These are phyloP conservation scores for Neofusicoccum ribis DNA, from an alignment of 2,329 filamentous ascomycete genomes.

Conservation along the genomic window DNA sequence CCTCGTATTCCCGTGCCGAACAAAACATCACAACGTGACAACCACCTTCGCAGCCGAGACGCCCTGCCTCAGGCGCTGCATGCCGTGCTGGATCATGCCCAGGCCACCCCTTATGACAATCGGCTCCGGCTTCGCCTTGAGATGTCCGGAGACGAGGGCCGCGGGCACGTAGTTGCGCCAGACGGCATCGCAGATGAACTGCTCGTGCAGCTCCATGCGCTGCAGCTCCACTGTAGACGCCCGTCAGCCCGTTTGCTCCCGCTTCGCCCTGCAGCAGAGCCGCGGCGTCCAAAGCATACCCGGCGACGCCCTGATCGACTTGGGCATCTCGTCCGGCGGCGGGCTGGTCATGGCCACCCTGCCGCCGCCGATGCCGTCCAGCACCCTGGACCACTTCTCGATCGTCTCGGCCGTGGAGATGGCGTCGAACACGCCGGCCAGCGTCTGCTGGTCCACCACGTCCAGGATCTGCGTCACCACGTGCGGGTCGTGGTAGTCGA, in stretches of 20 bases:
- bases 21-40: conserved; percentile 25
- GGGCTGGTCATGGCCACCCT: background rate
- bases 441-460: conserved; percentile 1
- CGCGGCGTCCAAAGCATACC: background rate
- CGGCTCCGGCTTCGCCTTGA: conserved; percentile 7
- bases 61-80: conserved; percentile 32
- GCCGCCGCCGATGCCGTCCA: background rate
- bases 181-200: background rate
- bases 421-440: background rate
- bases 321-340: background rate
- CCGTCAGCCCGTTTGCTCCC: too few relatives aligned
- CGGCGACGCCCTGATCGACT: background rate
- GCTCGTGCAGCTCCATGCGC: background rate
- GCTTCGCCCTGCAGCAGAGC: too few relatives aligned
- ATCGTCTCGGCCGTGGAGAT: background rate
- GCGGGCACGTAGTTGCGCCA: background rate
- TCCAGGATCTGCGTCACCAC: conserved; percentile 15
- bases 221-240: background rate
- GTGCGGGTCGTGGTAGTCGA: conserved; percentile 1
- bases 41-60: conserved; percentile 38
- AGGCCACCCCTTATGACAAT: conserved; percentile 32
- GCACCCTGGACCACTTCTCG: background rate
- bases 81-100: conserved; percentile 31
- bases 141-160: background rate
- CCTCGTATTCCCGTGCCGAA: background rate